Base-by-base conservation (phyloP, 805 yeast species). In the Cyberlindnera galapagoensis region DNA sequence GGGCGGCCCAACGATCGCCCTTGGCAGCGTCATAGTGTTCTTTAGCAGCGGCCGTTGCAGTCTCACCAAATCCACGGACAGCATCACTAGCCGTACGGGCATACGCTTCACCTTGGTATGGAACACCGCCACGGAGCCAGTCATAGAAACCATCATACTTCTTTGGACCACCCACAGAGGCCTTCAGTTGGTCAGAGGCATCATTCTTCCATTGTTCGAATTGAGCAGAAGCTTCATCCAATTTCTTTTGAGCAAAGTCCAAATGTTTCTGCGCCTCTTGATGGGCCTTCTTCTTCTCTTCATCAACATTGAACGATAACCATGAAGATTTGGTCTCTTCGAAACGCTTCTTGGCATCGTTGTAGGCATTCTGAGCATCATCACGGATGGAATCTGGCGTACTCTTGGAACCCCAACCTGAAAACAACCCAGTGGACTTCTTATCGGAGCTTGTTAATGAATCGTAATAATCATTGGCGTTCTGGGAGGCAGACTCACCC, bases 31-130 rank as follows among this genome's bases (percentile, higher is more conserved):
- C 52, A 12, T 57, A 50, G 39, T 65, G 66, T 16, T 69, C 74
- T 11, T 52, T 49, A 2, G 74, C 65, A 36, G 64, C 57, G 21
- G 53, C 59, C 9, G 60, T 51, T 5, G 72, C 74, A 28, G 54
- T 47, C 29, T 63, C 66, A 13, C 73, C 71, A 69, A 71, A 67
- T 4, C 72, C 73, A 33, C 60, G 54, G 8, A 65, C 51, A 1
- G 67, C 55, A 18, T 48, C 50, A 17, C 55, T 54, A 1, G 70
- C 55, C 5, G 43, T 42, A 24, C 52, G 45, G 3, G 66, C 65
- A 24, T 48, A 44, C 5, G 24, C 11, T 28, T 31, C 39, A 21
- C 19, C 30, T 21, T 47, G 47, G 6, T 47, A 36, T 30, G 52
- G 33, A 19, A 31, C 31, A 16, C 44, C 48, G 11, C 51, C 54